Evolutionary conservation across 1,139 yeast species (phyloP).

Genomic region (Geotrichum klebahnii): DNA sequence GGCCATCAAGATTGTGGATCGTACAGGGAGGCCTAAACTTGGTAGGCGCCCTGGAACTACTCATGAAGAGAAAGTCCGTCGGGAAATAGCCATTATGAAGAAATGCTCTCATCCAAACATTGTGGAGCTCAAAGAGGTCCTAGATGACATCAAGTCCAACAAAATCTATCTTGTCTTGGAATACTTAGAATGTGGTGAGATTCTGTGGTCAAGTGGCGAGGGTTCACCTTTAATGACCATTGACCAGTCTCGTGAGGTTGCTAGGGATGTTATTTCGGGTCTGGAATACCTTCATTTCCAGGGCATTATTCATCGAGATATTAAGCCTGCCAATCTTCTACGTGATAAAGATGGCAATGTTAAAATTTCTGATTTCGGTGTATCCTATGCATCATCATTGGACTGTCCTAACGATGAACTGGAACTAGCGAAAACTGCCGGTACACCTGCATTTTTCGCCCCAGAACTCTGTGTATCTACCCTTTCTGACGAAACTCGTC

Average conservation of each 20-base stretch:
- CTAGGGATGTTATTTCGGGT: conserved; percentile 83
- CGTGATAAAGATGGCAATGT: conserved; percentile 70
- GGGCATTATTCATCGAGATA: conserved; percentile 94
- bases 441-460: conserved; percentile 83
- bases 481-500: conserved; percentile 33
- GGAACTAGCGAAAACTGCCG: conserved; percentile 85
- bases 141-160: conserved; percentile 78
- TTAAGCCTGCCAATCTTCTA: conserved; percentile 90
- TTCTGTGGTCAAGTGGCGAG: conserved; percentile 62
- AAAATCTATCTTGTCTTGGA: conserved; percentile 90
- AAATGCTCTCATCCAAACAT: conserved; percentile 90
- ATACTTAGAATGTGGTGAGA: conserved; percentile 88
- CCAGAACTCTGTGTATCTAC: conserved; percentile 60
- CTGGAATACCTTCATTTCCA: conserved; percentile 88
- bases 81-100: conserved; percentile 95
- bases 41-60: conserved; percentile 47
- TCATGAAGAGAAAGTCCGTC: conserved; percentile 70
- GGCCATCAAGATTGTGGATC: conserved; percentile 88
- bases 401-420: conserved; percentile 58
- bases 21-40: conserved; percentile 61
- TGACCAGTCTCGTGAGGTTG: conserved; percentile 61
- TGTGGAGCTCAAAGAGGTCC: conserved; percentile 78
- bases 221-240: conserved; percentile 61
- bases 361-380: conserved; percentile 95
- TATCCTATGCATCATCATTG: conserved; percentile 67